These are phyloP conservation scores for Picea abies DNA, from an alignment of 83 land plant species.

Conservation along the genomic window DNA sequence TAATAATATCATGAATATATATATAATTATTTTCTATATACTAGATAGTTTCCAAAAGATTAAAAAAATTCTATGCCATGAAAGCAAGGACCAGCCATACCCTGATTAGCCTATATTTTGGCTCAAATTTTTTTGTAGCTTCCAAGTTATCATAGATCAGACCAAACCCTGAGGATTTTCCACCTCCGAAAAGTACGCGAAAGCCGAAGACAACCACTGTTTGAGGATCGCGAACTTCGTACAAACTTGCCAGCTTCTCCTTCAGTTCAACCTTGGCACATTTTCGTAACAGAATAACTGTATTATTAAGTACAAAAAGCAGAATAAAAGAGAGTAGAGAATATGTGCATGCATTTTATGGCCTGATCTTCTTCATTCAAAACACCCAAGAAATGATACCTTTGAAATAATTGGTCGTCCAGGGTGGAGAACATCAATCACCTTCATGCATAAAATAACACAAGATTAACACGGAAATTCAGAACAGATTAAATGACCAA, in stretches of 20 bases:
- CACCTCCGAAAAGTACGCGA: conserved; percentile 69
- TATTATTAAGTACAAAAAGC: not conserved
- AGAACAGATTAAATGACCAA: not conserved
- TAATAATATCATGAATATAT: too few species aligned
- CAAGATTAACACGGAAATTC: not conserved
- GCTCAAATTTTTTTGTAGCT: conserved; percentile 69
- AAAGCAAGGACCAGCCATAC: conserved; percentile 26
- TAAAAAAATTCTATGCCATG: not conserved
- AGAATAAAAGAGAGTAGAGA: not conserved
- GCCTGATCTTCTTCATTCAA: not conserved
- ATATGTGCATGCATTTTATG: not conserved
- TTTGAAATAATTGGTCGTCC: conserved; percentile 29
- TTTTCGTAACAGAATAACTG: not conserved
- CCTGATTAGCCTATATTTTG: conserved; percentile 70
- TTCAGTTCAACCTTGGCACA: conserved; percentile 43
- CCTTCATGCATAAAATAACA: conserved; percentile 8
- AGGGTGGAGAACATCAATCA: conserved; percentile 27
- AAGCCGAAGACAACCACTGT: conserved; percentile 64
- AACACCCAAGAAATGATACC: not conserved
- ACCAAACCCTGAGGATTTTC: conserved; percentile 69
- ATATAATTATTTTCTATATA: too few species aligned
- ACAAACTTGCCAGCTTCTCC: conserved; percentile 58
- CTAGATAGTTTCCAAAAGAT: not conserved
- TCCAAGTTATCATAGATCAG: conserved; percentile 65
- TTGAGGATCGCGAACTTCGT: conserved; percentile 58